phyloP scores from a whole-genome alignment of 2,329 filamentous ascomycete genomes.

The Ophiostoma tasmaniense region DNA sequence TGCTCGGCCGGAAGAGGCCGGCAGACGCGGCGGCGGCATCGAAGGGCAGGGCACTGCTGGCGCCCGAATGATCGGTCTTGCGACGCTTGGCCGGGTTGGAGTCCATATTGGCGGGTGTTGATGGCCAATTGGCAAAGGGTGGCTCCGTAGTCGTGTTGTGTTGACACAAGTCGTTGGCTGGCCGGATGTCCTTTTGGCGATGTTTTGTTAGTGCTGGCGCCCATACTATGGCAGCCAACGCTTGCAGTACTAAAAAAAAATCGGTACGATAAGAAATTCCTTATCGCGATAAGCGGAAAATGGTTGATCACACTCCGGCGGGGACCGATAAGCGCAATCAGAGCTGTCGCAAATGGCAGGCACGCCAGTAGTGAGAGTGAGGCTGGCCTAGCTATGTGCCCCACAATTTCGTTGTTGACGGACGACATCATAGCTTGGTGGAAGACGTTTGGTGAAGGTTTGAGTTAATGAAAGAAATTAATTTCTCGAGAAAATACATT shows the following conservation, averaged over 20 bases:
- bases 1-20: slow-evolving; percentile 35
- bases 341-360: not conserved
- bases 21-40: slow-evolving; percentile 26
- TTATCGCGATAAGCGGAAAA: slow-evolving; percentile 11
- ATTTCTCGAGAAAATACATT: not conserved
- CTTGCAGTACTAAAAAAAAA: not conserved
- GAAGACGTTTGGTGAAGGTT: not conserved
- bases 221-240: not conserved
- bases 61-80: slow-evolving; percentile 26
- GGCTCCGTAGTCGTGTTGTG: not conserved
- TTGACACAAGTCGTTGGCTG: not conserved
- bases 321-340: slow-evolving; percentile 12
- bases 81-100: slow-evolving; percentile 28
- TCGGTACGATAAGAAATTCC: slow-evolving; percentile 5
- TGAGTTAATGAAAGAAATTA: not conserved
- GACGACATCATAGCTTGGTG: not conserved
- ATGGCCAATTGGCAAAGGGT: not conserved
- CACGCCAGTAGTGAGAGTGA: not conserved
- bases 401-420: not conserved
- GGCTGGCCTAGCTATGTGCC: not conserved
- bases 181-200: slow-evolving; percentile 8
- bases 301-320: slow-evolving; percentile 18
- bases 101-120: slow-evolving; percentile 22
- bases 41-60: slow-evolving; percentile 16
- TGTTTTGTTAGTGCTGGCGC: slow-evolving; percentile 13